A percentile compares a stretch with the other conserved stretches of the same genome.
phyloP scores from a whole-genome alignment of 441 rosid genomes.

The Erodium moschatum region DNA sequence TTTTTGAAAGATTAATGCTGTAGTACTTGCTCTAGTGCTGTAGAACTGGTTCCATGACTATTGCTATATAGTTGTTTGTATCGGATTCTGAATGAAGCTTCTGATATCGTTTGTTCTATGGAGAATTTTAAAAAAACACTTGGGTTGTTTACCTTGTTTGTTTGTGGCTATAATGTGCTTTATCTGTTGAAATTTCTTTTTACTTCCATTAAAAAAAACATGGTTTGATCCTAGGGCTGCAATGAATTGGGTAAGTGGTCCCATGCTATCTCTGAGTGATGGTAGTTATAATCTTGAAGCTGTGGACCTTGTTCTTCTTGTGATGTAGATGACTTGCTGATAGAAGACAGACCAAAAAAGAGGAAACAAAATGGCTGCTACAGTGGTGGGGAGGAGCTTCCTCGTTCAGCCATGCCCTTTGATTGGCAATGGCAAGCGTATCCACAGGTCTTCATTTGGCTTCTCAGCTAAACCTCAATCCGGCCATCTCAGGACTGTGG shows the following conservation, averaged over 20 bases:
- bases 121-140: background rate
- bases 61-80: background rate
- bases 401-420: conserved; percentile 30
- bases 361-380: conserved; percentile 36
- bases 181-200: background rate
- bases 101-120: background rate
- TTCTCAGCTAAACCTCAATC: conserved; percentile 19
- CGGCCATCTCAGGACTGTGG: conserved; percentile 22
- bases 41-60: background rate
- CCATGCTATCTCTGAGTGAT: conserved; percentile 19
- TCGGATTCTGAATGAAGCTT: background rate
- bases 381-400: conserved; percentile 38
- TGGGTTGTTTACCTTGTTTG: background rate
- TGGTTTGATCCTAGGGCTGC: conserved; percentile 8
- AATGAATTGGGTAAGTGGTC: conserved; percentile 30
- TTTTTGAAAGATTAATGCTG: too few species aligned
- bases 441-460: conserved; percentile 24
- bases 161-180: background rate
- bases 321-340: conserved; percentile 18
- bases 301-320: conserved; percentile 12
- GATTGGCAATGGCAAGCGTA: conserved; percentile 12
- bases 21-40: background rate
- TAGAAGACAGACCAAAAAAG: conserved; percentile 23
- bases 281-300: conserved; percentile 20
- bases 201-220: background rate